Conservation (phyloP, 139 green algal genomes). For the Tetraselmis chui region DNA sequence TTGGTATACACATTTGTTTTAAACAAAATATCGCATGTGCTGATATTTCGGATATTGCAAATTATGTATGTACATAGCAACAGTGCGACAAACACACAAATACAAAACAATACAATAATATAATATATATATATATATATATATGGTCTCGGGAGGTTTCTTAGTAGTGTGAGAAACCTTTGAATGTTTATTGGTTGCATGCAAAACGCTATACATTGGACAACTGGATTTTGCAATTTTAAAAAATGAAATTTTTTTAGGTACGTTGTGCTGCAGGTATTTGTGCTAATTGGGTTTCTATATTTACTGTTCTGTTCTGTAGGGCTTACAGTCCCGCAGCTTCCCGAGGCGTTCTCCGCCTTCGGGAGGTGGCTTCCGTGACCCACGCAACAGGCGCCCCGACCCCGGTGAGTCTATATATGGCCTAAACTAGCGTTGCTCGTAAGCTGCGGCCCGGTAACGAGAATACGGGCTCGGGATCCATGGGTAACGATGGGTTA, state of each 20-base stretch:
- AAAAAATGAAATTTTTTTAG: too few relatives aligned
- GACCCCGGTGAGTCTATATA: not conserved
- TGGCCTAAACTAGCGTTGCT: not conserved
- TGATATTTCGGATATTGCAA: not conserved
- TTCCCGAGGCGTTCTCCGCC: not conserved
- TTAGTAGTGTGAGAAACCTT: not conserved
- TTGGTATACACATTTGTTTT: not conserved
- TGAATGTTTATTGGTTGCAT: not conserved
- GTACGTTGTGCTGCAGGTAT: too few relatives aligned
- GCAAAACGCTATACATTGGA: not conserved
- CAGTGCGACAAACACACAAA: not conserved
- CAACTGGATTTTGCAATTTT: not conserved
- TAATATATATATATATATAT: not conserved
- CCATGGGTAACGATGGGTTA: too few relatives aligned
- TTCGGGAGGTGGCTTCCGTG: not conserved
- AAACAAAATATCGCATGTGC: too few relatives aligned
- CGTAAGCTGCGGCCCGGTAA: too few relatives aligned
- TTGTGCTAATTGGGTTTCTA: not conserved
- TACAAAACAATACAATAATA: not conserved
- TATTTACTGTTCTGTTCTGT: not conserved
- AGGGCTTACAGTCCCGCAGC: not conserved
- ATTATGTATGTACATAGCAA: not conserved
- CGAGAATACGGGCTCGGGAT: too few relatives aligned
- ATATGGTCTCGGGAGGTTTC: too few relatives aligned
- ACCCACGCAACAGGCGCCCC: not conserved